Evolutionary conservation across 2,329 filamentous ascomycete genomes (phyloP).

Genomic region (Hypoxylon sp.): DNA sequence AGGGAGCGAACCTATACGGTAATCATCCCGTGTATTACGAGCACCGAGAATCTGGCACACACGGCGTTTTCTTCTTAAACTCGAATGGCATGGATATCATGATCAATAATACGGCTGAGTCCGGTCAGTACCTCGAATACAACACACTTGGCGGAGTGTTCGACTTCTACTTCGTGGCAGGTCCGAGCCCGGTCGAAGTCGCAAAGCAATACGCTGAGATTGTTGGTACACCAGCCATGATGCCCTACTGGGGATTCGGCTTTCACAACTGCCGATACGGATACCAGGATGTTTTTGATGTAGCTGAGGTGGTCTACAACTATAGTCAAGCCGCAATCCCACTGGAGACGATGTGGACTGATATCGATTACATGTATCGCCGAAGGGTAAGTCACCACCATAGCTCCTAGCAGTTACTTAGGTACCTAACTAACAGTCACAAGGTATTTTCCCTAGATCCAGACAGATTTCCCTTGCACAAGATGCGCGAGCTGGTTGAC

Average conservation of each 20-base stretch:
- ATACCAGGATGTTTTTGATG: slow-evolving; percentile 74
- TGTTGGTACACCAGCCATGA: slow-evolving; percentile 71
- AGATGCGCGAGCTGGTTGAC: slow-evolving; percentile 75
- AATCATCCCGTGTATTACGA: slow-evolving; percentile 84
- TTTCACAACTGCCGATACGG: slow-evolving; percentile 75
- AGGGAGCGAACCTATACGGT: slow-evolving; percentile 78
- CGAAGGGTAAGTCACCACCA: slow-evolving; percentile 58
- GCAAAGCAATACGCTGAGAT: slow-evolving; percentile 72
- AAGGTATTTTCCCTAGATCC: slow-evolving; percentile 75
- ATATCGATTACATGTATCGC: slow-evolving; percentile 73
- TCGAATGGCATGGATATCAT: slow-evolving; percentile 84
- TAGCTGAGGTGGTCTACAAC: slow-evolving; percentile 77
- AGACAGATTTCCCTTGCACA: slow-evolving; percentile 71
- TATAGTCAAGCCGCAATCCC: slow-evolving; percentile 76
- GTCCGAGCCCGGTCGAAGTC: slow-evolving; percentile 71
- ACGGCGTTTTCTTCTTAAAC: slow-evolving; percentile 80
- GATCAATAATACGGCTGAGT: slow-evolving; percentile 72
- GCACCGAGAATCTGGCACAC: slow-evolving; percentile 70
- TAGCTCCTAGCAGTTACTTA: background rate
- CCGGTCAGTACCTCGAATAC: slow-evolving; percentile 82
- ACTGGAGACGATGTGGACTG: slow-evolving; percentile 78
- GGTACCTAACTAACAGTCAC: slow-evolving; percentile 29
- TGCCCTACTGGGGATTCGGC: slow-evolving; percentile 76
- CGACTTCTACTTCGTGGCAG: slow-evolving; percentile 78
- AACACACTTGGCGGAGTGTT: slow-evolving; percentile 83